Conservation (phyloP, 2,329 filamentous ascomycete species). For the Neofusicoccum cordaticola region DNA sequence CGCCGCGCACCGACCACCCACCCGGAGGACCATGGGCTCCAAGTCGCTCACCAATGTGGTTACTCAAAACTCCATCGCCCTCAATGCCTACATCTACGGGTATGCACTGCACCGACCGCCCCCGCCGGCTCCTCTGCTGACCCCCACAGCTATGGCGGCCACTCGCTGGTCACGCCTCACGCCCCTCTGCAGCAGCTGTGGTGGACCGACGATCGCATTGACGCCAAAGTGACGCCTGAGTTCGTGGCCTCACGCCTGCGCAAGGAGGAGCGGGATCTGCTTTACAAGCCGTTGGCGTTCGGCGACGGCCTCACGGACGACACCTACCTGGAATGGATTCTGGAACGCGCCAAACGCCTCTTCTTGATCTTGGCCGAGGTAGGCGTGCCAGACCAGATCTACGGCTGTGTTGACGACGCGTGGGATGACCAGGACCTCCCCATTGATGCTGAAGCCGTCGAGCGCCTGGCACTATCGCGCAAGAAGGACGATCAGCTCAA, state of each 20-base stretch:
- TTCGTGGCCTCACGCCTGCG: slow-evolving; percentile 65
- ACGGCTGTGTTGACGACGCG: slow-evolving; percentile 69
- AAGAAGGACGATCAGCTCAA: slow-evolving; percentile 62
- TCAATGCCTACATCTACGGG: slow-evolving; percentile 51
- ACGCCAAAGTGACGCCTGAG: slow-evolving; percentile 64
- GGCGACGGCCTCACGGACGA: slow-evolving; percentile 67
- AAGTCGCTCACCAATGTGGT: slow-evolving; percentile 41
- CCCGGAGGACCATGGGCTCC: slow-evolving; percentile 29
- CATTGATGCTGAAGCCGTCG: slow-evolving; percentile 63
- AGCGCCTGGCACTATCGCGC: slow-evolving; percentile 60
- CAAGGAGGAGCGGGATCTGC: slow-evolving; percentile 59
- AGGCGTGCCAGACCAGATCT: slow-evolving; percentile 70
- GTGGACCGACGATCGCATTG: slow-evolving; percentile 71
- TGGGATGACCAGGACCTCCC: slow-evolving; percentile 77
- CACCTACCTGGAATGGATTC: slow-evolving; percentile 77
- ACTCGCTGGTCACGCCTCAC: slow-evolving; percentile 50
- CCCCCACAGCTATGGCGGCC: slow-evolving; percentile 35
- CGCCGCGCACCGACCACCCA: slow-evolving; percentile 1
- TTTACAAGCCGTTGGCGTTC: slow-evolving; percentile 64
- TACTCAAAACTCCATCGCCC: slow-evolving; percentile 43
- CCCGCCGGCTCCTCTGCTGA: neutral
- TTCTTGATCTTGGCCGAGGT: slow-evolving; percentile 71
- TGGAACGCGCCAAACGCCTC: slow-evolving; percentile 64
- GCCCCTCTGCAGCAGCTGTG: slow-evolving; percentile 55
- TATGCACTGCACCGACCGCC: slow-evolving; percentile 24